Evolutionary conservation across 108 stramenopile genomes (phyloP).

Genomic region (Cyclotella baltica): DNA sequence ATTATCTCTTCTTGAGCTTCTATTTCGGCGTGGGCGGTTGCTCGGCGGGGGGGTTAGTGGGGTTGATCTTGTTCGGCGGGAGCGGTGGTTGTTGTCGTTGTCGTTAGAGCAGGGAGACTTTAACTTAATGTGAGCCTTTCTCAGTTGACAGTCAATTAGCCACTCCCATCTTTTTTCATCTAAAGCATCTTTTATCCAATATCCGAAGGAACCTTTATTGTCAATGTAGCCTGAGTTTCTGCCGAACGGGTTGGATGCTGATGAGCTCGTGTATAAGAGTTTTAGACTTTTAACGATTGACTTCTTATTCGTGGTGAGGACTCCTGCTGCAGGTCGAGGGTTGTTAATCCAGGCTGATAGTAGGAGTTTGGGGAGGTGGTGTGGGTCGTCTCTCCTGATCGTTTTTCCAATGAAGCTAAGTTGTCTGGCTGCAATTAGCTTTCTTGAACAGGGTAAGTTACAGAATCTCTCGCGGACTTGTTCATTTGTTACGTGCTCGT

Average conservation of each 20-base stretch:
- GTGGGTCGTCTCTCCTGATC: not conserved
- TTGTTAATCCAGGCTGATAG: slow-evolving; percentile 2
- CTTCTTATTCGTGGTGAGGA: slow-evolving; percentile 4
- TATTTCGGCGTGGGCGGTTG: not conserved
- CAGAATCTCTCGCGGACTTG: not conserved
- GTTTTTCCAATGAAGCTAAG: not conserved
- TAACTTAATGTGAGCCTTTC: not conserved
- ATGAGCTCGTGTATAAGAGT: not conserved
- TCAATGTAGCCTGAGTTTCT: not conserved
- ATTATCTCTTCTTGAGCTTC: not conserved
- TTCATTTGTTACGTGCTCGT: not conserved
- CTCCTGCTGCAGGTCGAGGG: not conserved
- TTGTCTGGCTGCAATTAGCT: not conserved
- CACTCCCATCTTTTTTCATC: not conserved
- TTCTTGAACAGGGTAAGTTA: not conserved
- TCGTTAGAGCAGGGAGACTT: not conserved
- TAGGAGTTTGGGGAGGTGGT: not conserved
- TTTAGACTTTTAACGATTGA: not conserved
- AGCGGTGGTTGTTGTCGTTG: not conserved
- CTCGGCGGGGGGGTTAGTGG: not conserved
- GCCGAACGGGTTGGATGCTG: not conserved
- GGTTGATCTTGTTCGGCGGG: no score
- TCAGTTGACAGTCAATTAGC: not conserved
- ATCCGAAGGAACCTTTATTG: not conserved
- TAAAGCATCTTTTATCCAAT: slow-evolving; percentile 3